Conservation (phyloP, 2,329 filamentous ascomycete species). For the Talaromyces sp. region DNA sequence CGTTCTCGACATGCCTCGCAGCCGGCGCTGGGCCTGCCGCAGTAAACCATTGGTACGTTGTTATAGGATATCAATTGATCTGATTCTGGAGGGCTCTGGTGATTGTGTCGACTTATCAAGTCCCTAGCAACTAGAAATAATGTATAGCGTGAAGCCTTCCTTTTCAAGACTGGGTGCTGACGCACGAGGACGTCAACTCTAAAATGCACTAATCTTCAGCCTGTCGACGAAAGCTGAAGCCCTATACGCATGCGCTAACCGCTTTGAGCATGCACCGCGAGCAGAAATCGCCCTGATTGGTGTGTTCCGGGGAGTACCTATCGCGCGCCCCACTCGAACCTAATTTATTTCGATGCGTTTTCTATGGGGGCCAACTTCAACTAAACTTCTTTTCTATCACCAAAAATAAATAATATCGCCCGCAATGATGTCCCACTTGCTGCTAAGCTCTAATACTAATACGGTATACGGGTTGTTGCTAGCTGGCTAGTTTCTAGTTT, state of each 20-base stretch:
- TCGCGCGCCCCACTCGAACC: too few species aligned
- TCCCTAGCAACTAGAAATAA: too few species aligned
- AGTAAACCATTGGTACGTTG: slow-evolving; percentile 24
- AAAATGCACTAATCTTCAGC: neutral
- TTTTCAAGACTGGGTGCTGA: too few species aligned
- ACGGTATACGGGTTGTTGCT: neutral
- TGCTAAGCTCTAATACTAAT: neutral
- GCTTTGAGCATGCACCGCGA: neutral
- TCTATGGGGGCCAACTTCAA: too few species aligned
- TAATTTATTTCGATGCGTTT: neutral
- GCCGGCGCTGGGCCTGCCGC: slow-evolving; percentile 29
- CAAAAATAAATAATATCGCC: neutral
- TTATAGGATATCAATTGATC: too few species aligned
- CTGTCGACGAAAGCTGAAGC: neutral
- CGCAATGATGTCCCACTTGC: neutral
- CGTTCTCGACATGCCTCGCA: slow-evolving; percentile 31
- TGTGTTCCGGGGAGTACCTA: too few species aligned
- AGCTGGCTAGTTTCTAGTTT: neutral
- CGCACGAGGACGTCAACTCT: too few species aligned
- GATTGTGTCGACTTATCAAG: too few species aligned
- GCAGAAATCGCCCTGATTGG: neutral
- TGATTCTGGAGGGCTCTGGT: too few species aligned
- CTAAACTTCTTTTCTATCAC: neutral
- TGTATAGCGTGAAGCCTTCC: too few species aligned
- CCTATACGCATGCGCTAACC: neutral